These are phyloP conservation scores for Fragilariopsis cylindrus DNA, from an alignment of 108 stramenopile species.

Conservation along the genomic window DNA sequence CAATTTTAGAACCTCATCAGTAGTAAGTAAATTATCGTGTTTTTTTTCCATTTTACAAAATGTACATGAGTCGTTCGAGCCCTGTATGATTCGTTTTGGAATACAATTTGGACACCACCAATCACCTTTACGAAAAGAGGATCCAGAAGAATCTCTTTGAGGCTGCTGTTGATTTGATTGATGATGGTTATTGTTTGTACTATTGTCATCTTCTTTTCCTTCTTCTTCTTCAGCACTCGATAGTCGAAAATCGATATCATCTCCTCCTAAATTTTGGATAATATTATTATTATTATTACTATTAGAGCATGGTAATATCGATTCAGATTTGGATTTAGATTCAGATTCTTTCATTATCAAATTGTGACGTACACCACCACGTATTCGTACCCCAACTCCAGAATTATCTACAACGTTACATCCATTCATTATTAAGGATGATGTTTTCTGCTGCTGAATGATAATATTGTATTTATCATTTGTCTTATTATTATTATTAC, in stretches of 20 bases:
- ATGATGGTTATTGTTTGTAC: background rate
- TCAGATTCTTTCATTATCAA: background rate
- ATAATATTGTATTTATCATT: background rate
- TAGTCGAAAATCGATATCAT: background rate
- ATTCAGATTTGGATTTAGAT: background rate
- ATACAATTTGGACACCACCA: constrained; percentile 33
- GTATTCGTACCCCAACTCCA: constrained; percentile 32
- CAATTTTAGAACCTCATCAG: background rate
- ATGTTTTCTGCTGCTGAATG: background rate
- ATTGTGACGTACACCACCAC: constrained; percentile 22
- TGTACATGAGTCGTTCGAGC: constrained; percentile 4
- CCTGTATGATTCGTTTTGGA: constrained; percentile 2
- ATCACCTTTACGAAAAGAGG: constrained; percentile 40
- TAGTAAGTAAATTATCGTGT: background rate
- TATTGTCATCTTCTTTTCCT: background rate
- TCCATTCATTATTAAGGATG: constrained; percentile 14
- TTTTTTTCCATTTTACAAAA: background rate
- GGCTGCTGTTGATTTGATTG: background rate
- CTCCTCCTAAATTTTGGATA: background rate
- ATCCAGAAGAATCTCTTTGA: constrained; percentile 27
- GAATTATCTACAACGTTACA: constrained; percentile 26
- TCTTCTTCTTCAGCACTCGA: background rate
- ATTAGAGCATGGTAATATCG: background rate
- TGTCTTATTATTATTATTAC: background rate
- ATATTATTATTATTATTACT: too few relatives aligned